Evolutionary conservation across 2,329 filamentous ascomycete genomes (phyloP), one percentile per base, ranked within the genome.

Genomic region (Pseudogymnoascus sp.): DNA sequence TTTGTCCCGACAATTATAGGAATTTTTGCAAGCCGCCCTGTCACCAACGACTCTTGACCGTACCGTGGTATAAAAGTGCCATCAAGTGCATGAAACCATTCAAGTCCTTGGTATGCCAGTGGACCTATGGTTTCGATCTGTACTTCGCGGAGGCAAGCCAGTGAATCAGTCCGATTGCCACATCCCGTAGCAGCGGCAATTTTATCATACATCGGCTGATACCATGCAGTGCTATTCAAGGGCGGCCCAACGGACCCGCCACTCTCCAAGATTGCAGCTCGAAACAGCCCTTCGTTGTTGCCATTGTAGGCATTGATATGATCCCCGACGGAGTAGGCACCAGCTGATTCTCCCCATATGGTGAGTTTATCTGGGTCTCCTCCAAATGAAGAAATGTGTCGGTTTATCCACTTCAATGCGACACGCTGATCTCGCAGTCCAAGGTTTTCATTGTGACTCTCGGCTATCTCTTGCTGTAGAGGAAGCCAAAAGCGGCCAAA

Each of bases 401-500:
- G 79, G 64, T 78, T 76, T 40, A 87, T 79, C 85, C 85, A 88
- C 61, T 77, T 74, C 28, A 88, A 75, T 10, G 83, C 78, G 21
- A 80, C 69, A 65, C 81, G 77, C 73, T 88, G 84, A 69, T 89
- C 86, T 65, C 79, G 77, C 50, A 88, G 73, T 1, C 87, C 87
- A 10, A 86, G 75, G 66, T 90, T 91, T 56, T 85, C 74, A 42
- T 82, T 69, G 0, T 82, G 84, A 44, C 78, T 79, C 23, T 77
- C 78, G 14, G 79, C 76, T 11, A 83, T 76, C 63, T 82, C 67
- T 6, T 74, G 1, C 82, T 84, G 25, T 82, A 80, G 47, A 90
- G 73, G 73, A 92, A 91, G 0, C 89, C 89, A 70, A 90, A 77
- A 1, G 83, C 80, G 1, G 84, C 84, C 37, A 89, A 79, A 3